Base-by-base conservation (phyloP, 306 rosid species). In the Cucurbita ficifolia region DNA sequence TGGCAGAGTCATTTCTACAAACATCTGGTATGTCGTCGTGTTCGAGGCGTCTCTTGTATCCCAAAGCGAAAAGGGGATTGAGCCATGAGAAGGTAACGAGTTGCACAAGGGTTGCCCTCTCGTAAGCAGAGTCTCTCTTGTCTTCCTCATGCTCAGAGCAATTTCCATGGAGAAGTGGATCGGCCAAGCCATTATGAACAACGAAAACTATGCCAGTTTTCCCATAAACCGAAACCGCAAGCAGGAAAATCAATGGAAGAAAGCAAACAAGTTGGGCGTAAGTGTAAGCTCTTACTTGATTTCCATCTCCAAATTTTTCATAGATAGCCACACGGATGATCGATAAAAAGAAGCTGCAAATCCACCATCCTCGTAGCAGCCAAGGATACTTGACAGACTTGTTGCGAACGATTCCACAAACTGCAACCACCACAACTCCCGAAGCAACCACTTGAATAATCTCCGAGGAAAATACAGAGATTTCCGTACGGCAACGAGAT, bases 41-140 rank as follows among this genome's bases (percentile, higher is more conserved):
- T 38, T 88, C 90, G 7, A 93, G 85, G 5, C 96, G 85, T 51
- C 87, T 93, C 88, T 78, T 87, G 21, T 77, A 79, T 50, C 98
- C 98, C 46, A 81, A 55, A 1, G 84, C 84, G 68, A 93, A 90
- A 79, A 93, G 82, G 0, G 96, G 97, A 55, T 88, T 93, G 70
- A 93, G 94, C 98, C 98, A 93, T 13, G 98, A 90, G 81, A 93
- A 93, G 55, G 78, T 87, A 18, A 93, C 57, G 76, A 86, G 96
- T 76, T 90, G 94, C 19, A 86, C 36, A 72, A 88, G 76, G 72
- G 81, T 81, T 24, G 98, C 87, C 71, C 87, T 86, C 46, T 88
- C 86, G 67, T 93, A 93, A 45, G 85, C 79, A 60, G 90, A 93
- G 40, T 84, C 81, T 64, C 17, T 81, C 52, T 54, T 64, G 63